phyloP scores from a whole-genome alignment of 352 stramenopile genomes.

The Elongisporangium prolatum region DNA sequence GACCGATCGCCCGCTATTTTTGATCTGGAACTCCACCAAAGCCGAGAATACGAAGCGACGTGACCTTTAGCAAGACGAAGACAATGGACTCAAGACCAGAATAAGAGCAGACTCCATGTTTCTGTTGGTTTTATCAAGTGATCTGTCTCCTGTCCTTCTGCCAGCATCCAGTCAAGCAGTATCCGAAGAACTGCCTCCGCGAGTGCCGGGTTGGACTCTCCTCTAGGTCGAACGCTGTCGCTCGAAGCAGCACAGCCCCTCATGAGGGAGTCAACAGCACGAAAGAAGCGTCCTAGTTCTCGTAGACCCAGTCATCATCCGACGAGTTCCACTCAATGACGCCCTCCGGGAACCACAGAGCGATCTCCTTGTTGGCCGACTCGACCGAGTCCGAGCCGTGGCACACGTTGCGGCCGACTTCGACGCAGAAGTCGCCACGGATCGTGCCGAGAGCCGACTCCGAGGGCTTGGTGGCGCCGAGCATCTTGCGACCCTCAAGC shows the following conservation, averaged over 20 bases:
- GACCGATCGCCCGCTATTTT: neutral
- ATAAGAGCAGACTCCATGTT: neutral
- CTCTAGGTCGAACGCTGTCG: neutral
- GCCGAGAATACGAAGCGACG: neutral
- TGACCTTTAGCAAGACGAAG: neutral
- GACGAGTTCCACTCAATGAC: slow-evolving; percentile 88
- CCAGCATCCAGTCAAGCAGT: neutral
- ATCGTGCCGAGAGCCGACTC: slow-evolving; percentile 96
- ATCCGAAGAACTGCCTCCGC: neutral
- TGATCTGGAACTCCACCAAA: neutral
- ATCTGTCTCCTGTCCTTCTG: neutral
- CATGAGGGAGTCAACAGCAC: neutral
- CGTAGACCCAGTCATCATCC: slow-evolving; percentile 95
- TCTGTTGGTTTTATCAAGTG: neutral
- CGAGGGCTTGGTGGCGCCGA: slow-evolving; percentile 96
- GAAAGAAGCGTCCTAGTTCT: slow-evolving; percentile 60
- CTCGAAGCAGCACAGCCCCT: neutral
- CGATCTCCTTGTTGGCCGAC: slow-evolving; percentile 97
- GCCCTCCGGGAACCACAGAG: slow-evolving; percentile 96
- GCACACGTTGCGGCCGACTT: slow-evolving; percentile 94
- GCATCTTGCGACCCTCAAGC: slow-evolving; percentile 93
- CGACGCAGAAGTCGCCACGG: slow-evolving; percentile 95
- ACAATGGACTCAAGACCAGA: neutral
- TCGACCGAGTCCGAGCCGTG: slow-evolving; percentile 98
- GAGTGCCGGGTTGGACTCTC: neutral